Conservation (phyloP, 2,329 filamentous ascomycete species). For the Cordyceps sp. region DNA sequence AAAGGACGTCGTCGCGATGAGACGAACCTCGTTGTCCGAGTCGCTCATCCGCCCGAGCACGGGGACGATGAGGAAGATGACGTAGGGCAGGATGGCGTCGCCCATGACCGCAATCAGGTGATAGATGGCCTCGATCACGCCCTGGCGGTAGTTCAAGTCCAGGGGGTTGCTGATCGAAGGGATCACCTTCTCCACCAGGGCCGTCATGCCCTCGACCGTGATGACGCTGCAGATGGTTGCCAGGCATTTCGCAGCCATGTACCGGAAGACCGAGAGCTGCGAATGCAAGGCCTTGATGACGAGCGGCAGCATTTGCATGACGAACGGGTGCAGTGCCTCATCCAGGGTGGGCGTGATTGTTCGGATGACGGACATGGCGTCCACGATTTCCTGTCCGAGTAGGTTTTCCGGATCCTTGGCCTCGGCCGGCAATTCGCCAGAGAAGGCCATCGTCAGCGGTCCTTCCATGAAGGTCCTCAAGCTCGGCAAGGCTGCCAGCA, state of each 20-base stretch:
- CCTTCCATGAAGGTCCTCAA: conserved; percentile 66
- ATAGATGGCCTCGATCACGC: conserved; percentile 88
- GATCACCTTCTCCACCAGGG: conserved; percentile 80
- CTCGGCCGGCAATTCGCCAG: conserved; percentile 51
- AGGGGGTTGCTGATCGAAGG: conserved; percentile 83
- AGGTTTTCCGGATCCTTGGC: conserved; percentile 57
- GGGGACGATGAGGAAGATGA: conserved; percentile 96
- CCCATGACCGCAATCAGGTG: conserved; percentile 98
- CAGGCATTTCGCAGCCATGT: conserved; percentile 93
- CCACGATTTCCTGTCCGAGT: conserved; percentile 82
- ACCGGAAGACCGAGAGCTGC: conserved; percentile 78
- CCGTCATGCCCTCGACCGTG: conserved; percentile 87
- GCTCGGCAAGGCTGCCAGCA: conserved; percentile 75
- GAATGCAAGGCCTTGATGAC: conserved; percentile 81
- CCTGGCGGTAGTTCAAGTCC: conserved; percentile 79
- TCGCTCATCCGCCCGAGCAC: conserved; percentile 97
- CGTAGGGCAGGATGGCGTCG: conserved; percentile 85
- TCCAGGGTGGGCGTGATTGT: conserved; percentile 88
- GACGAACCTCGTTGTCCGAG: conserved; percentile 84
- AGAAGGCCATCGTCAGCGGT: conserved; percentile 61
- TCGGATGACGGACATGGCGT: conserved; percentile 82
- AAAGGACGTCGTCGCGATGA: conserved; percentile 92
- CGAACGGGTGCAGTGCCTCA: conserved; percentile 55
- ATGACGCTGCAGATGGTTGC: conserved; percentile 96
- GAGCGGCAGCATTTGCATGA: conserved; percentile 68